Conservation (phyloP, 176 grass and related monocot genomes). For the Raddia distichophylla region DNA sequence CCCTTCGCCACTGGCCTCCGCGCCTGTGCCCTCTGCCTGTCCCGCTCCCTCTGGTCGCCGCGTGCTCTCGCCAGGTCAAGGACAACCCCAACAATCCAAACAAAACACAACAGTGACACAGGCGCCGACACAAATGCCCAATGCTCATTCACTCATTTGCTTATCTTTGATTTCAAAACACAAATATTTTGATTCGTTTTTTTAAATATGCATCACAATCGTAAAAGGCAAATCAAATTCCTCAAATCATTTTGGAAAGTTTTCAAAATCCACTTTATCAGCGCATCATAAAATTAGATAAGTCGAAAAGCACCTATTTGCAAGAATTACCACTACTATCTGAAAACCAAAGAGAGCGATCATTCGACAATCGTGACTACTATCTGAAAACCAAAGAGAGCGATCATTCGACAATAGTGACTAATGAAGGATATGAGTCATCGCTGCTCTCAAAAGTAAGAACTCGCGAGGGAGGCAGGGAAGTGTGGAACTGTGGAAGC, state of each 20-base stretch:
- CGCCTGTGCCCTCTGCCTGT: slow-evolving; percentile 59
- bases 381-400: too few relatives aligned
- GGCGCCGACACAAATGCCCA: not conserved
- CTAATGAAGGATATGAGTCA: slow-evolving; percentile 50
- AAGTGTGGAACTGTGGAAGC: not conserved
- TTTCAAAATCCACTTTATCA: too few relatives aligned
- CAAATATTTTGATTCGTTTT: too few relatives aligned
- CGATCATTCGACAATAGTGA: too few relatives aligned
- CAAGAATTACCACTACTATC: not conserved
- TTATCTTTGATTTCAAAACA: too few relatives aligned
- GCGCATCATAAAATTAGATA: too few relatives aligned
- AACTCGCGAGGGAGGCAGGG: not conserved
- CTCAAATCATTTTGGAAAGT: too few relatives aligned
- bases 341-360: too few relatives aligned
- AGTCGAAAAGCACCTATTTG: not conserved
- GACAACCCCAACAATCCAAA: slow-evolving; percentile 28
- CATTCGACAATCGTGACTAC: too few relatives aligned
- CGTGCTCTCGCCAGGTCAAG: slow-evolving; percentile 50
- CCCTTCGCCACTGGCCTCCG: slow-evolving; percentile 48
- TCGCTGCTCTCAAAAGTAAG: not conserved
- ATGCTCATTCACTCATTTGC: too few relatives aligned
- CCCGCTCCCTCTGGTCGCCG: slow-evolving; percentile 67
- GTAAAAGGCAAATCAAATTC: too few relatives aligned
- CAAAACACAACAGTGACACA: slow-evolving; percentile 5
- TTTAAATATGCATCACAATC: too few relatives aligned